These are phyloP conservation scores for Ogataea methanolica DNA, from an alignment of 805 yeast species.

Conservation along the genomic window DNA sequence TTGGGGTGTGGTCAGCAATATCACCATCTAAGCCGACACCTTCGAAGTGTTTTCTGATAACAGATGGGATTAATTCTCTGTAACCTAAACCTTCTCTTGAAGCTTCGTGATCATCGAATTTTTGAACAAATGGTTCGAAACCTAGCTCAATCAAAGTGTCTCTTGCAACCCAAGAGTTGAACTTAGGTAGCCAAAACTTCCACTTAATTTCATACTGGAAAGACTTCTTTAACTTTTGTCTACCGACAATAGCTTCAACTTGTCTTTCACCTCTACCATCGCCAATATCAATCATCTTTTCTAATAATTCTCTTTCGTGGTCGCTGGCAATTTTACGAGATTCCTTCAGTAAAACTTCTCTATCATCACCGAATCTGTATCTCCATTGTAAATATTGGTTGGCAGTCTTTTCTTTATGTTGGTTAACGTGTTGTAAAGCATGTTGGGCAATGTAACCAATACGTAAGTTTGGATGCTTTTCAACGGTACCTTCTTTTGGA, in stretches of 20 bases:
- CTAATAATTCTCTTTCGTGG: conserved; percentile 73
- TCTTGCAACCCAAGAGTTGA: conserved; percentile 88
- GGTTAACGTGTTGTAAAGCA: conserved; percentile 94
- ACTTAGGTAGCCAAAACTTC: conserved; percentile 87
- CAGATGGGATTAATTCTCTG: conserved; percentile 88
- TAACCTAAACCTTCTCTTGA: conserved; percentile 98
- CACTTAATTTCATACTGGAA: conserved; percentile 97
- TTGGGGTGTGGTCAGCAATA: conserved; percentile 96
- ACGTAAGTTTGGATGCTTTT: conserved; percentile 97
- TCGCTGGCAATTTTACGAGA: conserved; percentile 76
- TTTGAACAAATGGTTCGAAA: conserved; percentile 81
- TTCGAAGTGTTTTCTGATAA: conserved; percentile 93
- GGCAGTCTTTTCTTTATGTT: conserved; percentile 96
- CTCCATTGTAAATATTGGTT: conserved; percentile 98
- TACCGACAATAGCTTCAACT: conserved; percentile 92
- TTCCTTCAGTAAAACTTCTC: conserved; percentile 92
- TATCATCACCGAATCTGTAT: conserved; percentile 95
- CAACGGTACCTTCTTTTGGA: conserved; percentile 85
- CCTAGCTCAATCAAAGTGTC: conserved; percentile 80
- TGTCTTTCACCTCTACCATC: conserved; percentile 85
- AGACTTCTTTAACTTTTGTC: conserved; percentile 93
- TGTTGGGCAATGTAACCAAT: conserved; percentile 99
- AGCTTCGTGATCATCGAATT: conserved; percentile 98
- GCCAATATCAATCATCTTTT: conserved; percentile 68
- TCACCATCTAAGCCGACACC: conserved; percentile 97